Base-by-base conservation (phyloP, 148 eudicot genomes). In the Nepenthes mirabilis region DNA sequence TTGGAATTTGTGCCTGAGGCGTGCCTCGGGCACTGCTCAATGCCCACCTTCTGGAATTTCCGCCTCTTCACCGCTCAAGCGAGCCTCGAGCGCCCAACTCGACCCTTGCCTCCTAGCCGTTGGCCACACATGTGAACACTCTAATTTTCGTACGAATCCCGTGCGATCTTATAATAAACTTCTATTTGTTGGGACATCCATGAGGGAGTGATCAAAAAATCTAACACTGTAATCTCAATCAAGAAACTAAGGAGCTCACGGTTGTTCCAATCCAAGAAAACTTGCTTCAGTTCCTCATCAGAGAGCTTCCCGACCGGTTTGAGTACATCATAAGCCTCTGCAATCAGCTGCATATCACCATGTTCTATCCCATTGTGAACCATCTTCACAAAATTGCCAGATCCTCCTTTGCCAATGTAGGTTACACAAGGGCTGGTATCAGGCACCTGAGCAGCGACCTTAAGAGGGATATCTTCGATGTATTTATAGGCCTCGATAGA, bases 361-460 rank as follows among this genome's bases (percentile, higher is more conserved):
- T 58, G 37, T 43, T 58, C 61, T 11, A 58, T 58, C n/a, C 61
- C 61, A 58, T 40, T 58, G 61, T 58, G 49, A 43, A 37, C 61
- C 61, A 58, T 36, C 33, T 58, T 58, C 32, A 58, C 61, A 58
- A 58, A 58, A 43, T 58, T 58, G 33, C 61, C 47, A 13, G 33
- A 40, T 36, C 61, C 61, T 2, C 61, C 34, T 58, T 58, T n/a
- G 14, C 49, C 61, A 43, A 37, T 58, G 37, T 58, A 36, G 14
- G 61, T 58, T 5, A 58, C 49, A 36, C 61, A 36, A 37, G 61
- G 61, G 12, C 4, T 48, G 9, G 48, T 36, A 58, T 58, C 48
- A n/a, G 48, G 37, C 8, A 58, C 61, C 47, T 43, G 37, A 14
- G 61, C 47, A 14, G 49, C 45, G 2, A 58, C 49, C 49, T 37